Base-by-base conservation (phyloP, 768 basidiomycete species). In the Nidularia sp. region DNA sequence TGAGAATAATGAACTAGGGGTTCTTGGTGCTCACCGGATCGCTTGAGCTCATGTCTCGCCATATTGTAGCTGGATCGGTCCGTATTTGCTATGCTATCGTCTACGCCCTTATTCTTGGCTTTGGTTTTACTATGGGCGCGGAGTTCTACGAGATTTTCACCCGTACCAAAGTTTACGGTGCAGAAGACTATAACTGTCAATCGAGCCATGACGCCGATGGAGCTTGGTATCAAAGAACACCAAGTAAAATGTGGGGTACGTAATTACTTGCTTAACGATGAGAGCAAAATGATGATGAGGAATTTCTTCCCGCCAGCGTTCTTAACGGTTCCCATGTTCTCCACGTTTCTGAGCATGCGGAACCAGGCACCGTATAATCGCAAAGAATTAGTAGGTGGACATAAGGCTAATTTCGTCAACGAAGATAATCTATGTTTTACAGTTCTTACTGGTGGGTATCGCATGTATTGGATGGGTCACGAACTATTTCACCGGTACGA, bases 31-130 rank as follows among this genome's bases (percentile, higher is more conserved):
- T 88, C 10, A 78, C 74, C 58, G 93, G 87, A 47, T 78, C 85
- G 8, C 80, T 93, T 32, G 92, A 93, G 62, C 69, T 93, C 18
- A 81, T 89, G 53, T 86, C 89, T 2, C 80, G 90, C 13, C 89
- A 88, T 55, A 85, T 95, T 60, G 83, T 92, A 32, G 76, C 89
- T 0, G 90, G 93, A n/a, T 85, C 89, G 8, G 90, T 93, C 33
- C 78, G 90, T 36, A 74, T 93, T 12, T 88, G 88, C 57, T 93
- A 88, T 60, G 80, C 88, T 25, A 74, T 89, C 49, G 77, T 88
- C 52, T 94, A 93, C 61, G 84, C 87, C n/a, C 72, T 86, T 13
- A 86, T 85, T 64, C 73, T 88, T 6, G 86, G 87, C 0, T 90
- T 94, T 62, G 92, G 93, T 4, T 80, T 93, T 7, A 81, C 89